phyloP scores from a whole-genome alignment of 83 land plant species.

The Picea abies region DNA sequence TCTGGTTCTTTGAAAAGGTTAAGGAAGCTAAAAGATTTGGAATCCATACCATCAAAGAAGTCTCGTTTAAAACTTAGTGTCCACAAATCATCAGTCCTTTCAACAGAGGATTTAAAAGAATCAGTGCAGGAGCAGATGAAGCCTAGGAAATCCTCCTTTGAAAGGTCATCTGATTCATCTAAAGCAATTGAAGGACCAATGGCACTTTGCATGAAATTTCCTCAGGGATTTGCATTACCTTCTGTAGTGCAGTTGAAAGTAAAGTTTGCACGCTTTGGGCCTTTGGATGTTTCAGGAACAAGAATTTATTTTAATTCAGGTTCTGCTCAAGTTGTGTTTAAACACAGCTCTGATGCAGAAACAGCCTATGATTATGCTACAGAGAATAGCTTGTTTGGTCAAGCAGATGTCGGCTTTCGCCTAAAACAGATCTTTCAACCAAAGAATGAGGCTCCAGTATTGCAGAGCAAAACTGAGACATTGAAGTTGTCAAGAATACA shows the following conservation, averaged over 20 bases:
- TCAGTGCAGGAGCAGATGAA: not conserved
- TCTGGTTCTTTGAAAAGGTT: not conserved
- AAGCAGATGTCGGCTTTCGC: slow-evolving; percentile 14
- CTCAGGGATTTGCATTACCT: slow-evolving; percentile 40
- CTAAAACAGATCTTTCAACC: not conserved
- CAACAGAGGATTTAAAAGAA: not conserved
- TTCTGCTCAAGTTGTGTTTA: slow-evolving; percentile 42
- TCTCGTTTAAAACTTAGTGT: not conserved
- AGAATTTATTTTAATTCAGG: slow-evolving; percentile 36
- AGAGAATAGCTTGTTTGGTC: slow-evolving; percentile 34
- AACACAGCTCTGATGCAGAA: slow-evolving; percentile 34
- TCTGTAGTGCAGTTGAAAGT: slow-evolving; percentile 43
- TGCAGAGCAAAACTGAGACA: not conserved
- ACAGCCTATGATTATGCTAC: slow-evolving; percentile 25
- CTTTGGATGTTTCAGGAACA: slow-evolving; percentile 32
- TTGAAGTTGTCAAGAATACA: slow-evolving; percentile 17
- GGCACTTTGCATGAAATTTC: slow-evolving; percentile 57
- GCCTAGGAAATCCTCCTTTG: slow-evolving; percentile 1
- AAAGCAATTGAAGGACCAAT: slow-evolving; percentile 26
- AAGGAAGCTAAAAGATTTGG: slow-evolving; percentile 4
- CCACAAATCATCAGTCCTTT: not conserved
- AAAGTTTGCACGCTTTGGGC: slow-evolving; percentile 48
- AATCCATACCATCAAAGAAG: not conserved
- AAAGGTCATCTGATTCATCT: slow-evolving; percentile 1
- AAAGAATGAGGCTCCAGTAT: not conserved